Evolutionary conservation across 192 early-diverging fungal genomes (phyloP), one percentile per base, ranked within the genome.

Genomic region (Cladochytrium replicatum): DNA sequence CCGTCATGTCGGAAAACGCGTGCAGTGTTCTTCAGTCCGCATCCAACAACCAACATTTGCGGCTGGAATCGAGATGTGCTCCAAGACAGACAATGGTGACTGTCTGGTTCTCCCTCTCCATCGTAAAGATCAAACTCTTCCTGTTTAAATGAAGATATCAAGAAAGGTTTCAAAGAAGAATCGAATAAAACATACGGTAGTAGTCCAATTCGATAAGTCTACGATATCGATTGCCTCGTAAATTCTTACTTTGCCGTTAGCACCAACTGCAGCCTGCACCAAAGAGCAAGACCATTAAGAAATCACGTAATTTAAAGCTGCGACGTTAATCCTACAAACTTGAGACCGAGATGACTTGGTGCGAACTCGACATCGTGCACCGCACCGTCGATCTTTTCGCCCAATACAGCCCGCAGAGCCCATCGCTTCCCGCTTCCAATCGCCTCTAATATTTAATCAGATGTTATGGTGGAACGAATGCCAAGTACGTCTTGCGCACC

Each of bases 361-460:
- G 89, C 82, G 71, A 96, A 96, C 48, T 83, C 84, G n/a, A 96
- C 72, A 67, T 84, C 84, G 57, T 87, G 83, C 5, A 93, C 86
- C 2, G 82, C 73, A 11, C 80, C 86, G 44, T 62, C 72, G 47
- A 69, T 72, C n/a, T n/a, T n/a, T 27, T 93, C 87, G 8, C 63
- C 58, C 27, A 91, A 53, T 28, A 70, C 63, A 30, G 77, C 78
- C 50, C 69, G 56, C 19, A 69, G 55, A 13, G 60, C 64, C 88
- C 87, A 96, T 48, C 88, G 75, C 29, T 73, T 74, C 28, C 74
- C 68, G 27, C 76, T 75, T 58, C n/a, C n/a, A n/a, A n/a, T n/a
- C n/a, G n/a, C n/a, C n/a, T n/a, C n/a, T n/a, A n/a, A n/a, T n/a
- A n/a, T n/a, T n/a, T n/a, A n/a, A n/a, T n/a, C n/a, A n/a, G n/a